A percentile compares a stretch with the other conserved stretches of the same genome.
phyloP scores from a whole-genome alignment of 2,329 filamentous ascomycete genomes.

The Colletotrichum shisoi region DNA sequence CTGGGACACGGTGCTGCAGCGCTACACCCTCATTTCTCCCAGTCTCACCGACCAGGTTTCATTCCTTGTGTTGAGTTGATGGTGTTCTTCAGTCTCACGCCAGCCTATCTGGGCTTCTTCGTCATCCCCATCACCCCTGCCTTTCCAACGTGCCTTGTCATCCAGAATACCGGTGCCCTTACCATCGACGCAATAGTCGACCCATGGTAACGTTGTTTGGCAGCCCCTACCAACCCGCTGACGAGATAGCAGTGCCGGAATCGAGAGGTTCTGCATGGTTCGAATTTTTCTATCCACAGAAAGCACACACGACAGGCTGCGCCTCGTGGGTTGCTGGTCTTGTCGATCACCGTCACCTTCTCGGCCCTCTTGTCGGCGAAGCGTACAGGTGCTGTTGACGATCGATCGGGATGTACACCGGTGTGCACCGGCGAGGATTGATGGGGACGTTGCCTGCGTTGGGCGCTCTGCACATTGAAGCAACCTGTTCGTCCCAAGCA shows the following conservation, averaged over 20 bases:
- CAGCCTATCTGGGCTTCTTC: neutral
- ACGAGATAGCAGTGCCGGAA: conserved; percentile 14
- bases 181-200: conserved; percentile 3
- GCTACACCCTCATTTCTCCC: conserved; percentile 7
- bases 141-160: conserved; percentile 9
- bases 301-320: neutral
- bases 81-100: conserved; percentile 2
- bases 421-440: conserved; percentile 10
- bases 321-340: neutral
- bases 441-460: neutral
- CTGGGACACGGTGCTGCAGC: conserved; percentile 1
- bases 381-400: conserved; percentile 13
- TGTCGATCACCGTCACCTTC: neutral
- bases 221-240: neutral
- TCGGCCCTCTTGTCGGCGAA: conserved; percentile 6
- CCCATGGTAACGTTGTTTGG: neutral
- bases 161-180: conserved; percentile 7
- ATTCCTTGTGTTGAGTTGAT: neutral
- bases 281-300: conserved; percentile 1
- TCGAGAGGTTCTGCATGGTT: conserved; percentile 21
- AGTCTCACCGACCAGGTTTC: conserved; percentile 1
- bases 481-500: conserved; percentile 32
- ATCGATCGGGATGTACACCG: neutral
- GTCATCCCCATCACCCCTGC: conserved; percentile 20
- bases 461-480: neutral